Base-by-base conservation (phyloP, 768 basidiomycete species). In the Trametes cinnabarina region DNA sequence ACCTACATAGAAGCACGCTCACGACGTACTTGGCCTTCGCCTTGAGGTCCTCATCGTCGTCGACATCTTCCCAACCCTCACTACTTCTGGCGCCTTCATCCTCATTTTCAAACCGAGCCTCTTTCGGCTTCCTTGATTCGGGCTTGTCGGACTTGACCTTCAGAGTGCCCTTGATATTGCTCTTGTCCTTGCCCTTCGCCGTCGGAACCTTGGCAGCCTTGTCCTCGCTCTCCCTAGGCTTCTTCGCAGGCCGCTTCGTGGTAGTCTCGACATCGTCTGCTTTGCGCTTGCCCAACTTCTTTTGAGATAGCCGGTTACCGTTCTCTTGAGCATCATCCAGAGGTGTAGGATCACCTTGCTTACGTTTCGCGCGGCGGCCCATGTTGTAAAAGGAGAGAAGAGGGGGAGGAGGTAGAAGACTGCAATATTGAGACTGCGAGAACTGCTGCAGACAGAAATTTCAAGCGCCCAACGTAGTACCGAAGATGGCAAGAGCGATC, bases 341-440 rank as follows among this genome's bases (percentile, higher is more conserved):
- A 28, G 90, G 80, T 56, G 77, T 77, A 0, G 92, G 92, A 11
- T 85, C 77, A 2, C 76, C 80, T 71, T 94, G 92, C 75, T 94
- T 94, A 74, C 88, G 86, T 72, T 89, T 92, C 64, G 90, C 82
- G 61, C 90, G 84, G 68, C 92, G 83, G 60, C 92, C 92, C 92
- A 94, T 94, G 35, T 9, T 6, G 5, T n/a, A n/a, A n/a, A n/a
- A n/a, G n/a, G n/a, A n/a, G 23, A 44, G 22, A 22, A 1, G 47
- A 37, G 11, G 25, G 25, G 34, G 37, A 34, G 50, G 26, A 7
- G 9, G 43, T 42, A 43, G 11, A 43, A 11, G 50, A 10, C 35
- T 15, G 17, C 19, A 28, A 32, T 8, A 19, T 26, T 42, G n/a
- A 42, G 47, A 32, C 57, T 9, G n/a, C 25, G 35, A 14, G n/a